Base-by-base conservation (phyloP, 2,329 filamentous ascomycete species). In the Myriosclerotinia curreyana region DNA sequence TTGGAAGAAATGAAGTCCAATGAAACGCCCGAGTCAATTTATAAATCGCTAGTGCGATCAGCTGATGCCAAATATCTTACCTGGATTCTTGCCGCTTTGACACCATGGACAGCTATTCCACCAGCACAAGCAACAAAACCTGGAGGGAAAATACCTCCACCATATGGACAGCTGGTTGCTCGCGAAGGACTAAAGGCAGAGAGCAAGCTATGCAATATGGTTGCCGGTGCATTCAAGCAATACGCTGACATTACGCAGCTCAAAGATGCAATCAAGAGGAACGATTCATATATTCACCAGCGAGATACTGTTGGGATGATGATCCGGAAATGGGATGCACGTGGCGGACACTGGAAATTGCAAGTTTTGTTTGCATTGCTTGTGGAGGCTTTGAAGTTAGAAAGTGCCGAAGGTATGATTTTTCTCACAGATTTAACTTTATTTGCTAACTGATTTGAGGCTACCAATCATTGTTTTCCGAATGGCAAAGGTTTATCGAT, bases 171-270 rank as follows among this genome's bases (percentile, higher is more conserved):
- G 3, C 78, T 85, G 38, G 88, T 89, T 6, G 87, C 86, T 6
- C 82, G 88, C 40, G 91, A 96, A 74, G 92, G 92, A 6, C 86
- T 96, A 74, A 92, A 89, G 72, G 83, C 87, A 1, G 85, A 90
- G 2, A 96, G 92, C 74, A 95, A 89, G 74, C 78, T 92, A 6
- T 84, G 83, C 51, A 86, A 87, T 68, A 77, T 94, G 5, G 79
- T 95, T 62, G 82, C 83, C 17, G 84, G 85, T 28, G 84, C 89
- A 11, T 80, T 88, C 58, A 80, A 78, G n/a, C 81, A 92, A 69
- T 80, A 84, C 53, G 71, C 77, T 5, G 82, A 87, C 51, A 91
- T 96, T n/a, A 78, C 83, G 36, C 76, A 76, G 12, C 73, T 88
- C 20, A 91, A 91, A 70, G 75, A 79, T 53, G 79, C 81, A 12